These are phyloP conservation scores for Helotiales sp. DNA, from an alignment of 2,329 filamentous ascomycete species.

Conservation along the genomic window DNA sequence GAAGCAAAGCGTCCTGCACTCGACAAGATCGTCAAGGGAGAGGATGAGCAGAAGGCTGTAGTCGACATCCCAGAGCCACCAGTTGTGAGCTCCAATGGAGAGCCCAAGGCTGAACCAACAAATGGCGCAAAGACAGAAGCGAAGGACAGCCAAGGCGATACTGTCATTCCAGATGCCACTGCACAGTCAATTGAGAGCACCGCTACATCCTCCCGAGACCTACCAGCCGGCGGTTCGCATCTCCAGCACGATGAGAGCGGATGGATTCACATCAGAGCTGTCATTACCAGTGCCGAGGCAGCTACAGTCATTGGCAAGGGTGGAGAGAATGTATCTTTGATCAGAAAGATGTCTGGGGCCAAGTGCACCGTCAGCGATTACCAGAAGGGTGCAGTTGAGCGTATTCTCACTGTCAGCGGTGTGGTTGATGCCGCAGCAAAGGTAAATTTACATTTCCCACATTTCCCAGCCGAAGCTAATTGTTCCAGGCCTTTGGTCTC, in stretches of 20 bases:
- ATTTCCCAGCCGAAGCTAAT: conserved; percentile 1
- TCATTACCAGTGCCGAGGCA: conserved; percentile 96
- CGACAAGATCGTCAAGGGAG: conserved; percentile 84
- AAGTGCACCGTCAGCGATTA: conserved; percentile 99
- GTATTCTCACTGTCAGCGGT: conserved; percentile 95
- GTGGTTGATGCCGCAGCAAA: conserved; percentile 96
- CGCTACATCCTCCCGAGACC: conserved; percentile 46
- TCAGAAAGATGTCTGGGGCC: conserved; percentile 90
- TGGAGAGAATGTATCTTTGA: conserved; percentile 97
- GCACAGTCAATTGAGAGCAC: conserved; percentile 60
- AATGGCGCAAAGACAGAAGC: conserved; percentile 56
- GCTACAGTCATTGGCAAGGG: conserved; percentile 98
- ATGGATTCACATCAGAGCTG: conserved; percentile 96
- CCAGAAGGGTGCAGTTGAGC: conserved; percentile 93
- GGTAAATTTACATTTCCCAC: conserved; percentile 56
- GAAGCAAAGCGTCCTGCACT: conserved; percentile 96
- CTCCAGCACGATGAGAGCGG: conserved; percentile 83
- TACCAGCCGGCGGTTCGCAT: conserved; percentile 47
- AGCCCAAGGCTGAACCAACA: conserved; percentile 44
- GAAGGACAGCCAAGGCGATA: conserved; percentile 69
- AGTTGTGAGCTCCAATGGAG: conserved; percentile 53
- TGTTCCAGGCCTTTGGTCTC: conserved; percentile 82
- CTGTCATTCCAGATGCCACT: conserved; percentile 64
- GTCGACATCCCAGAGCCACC: conserved; percentile 46
- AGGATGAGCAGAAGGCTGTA: conserved; percentile 50